Conservation (phyloP, 2,329 filamentous ascomycete species). For the Coleophoma crateriformis region DNA sequence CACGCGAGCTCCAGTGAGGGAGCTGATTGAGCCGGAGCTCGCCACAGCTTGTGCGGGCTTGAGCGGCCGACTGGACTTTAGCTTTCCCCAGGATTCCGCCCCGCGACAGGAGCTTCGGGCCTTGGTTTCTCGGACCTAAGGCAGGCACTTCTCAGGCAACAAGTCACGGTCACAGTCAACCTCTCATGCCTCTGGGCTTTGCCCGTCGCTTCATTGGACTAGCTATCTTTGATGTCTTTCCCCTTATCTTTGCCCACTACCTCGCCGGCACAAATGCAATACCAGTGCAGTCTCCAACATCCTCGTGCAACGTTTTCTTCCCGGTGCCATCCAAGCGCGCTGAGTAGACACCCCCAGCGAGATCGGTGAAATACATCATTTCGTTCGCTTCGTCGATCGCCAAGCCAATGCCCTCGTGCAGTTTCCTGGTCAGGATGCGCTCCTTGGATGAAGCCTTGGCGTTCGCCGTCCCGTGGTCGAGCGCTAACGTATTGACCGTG, state of each 20-base stretch:
- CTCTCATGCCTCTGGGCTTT: too few species aligned
- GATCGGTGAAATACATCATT: constrained; percentile 31
- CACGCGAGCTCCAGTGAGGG: too few species aligned
- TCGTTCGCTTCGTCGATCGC: constrained; percentile 30
- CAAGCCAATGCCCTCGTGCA: constrained; percentile 42
- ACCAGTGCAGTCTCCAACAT: background rate
- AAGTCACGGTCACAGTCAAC: too few species aligned
- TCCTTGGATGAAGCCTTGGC: background rate
- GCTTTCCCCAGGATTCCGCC: too few species aligned
- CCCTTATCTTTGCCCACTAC: background rate
- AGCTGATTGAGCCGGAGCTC: too few species aligned
- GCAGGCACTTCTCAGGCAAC: too few species aligned
- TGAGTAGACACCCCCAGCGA: constrained; percentile 32
- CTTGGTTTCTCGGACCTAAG: too few species aligned
- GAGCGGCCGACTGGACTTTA: too few species aligned
- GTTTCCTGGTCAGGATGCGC: constrained; percentile 25
- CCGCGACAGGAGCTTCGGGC: too few species aligned
- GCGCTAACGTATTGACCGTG: constrained; percentile 35
- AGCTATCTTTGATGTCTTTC: too few species aligned
- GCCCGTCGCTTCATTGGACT: too few species aligned
- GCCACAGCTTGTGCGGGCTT: too few species aligned
- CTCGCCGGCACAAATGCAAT: background rate
- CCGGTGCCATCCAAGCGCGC: constrained; percentile 23
- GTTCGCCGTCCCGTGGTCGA: background rate
- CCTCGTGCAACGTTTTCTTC: constrained; percentile 1